Conservation (phyloP, 2,329 filamentous ascomycete genomes). For the Talaromyces sp. region DNA sequence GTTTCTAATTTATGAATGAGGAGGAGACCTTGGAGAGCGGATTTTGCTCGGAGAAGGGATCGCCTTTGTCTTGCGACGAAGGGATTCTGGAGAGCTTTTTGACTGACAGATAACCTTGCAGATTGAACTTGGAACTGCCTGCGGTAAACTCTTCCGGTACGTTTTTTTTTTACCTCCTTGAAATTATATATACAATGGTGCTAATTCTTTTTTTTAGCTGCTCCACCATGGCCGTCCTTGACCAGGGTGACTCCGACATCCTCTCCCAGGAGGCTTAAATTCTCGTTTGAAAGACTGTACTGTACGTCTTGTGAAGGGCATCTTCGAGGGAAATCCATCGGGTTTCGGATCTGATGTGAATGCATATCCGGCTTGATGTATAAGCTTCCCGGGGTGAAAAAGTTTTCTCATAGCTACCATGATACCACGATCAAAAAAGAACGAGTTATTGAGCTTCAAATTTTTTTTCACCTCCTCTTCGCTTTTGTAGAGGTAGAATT, state of each 20-base stretch:
- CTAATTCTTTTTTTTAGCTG: constrained; percentile 41
- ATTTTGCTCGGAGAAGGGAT: constrained; percentile 16
- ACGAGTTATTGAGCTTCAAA: constrained; percentile 1
- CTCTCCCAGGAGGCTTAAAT: constrained; percentile 41
- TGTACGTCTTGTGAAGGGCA: neutral
- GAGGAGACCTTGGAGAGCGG: constrained; percentile 13
- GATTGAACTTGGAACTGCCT: constrained; percentile 97
- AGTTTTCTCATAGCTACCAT: neutral
- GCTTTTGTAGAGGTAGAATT: neutral
- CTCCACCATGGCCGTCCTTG: constrained; percentile 94
- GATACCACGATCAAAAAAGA: constrained; percentile 1
- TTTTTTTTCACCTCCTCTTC: neutral
- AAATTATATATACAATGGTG: neutral
- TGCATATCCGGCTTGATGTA: neutral
- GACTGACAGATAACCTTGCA: constrained; percentile 54
- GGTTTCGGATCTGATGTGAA: neutral
- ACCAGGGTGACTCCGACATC: constrained; percentile 98
- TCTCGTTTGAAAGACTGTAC: neutral
- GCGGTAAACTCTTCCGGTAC: constrained; percentile 91
- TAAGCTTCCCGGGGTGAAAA: neutral
- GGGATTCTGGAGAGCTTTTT: constrained; percentile 14
- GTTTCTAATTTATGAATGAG: constrained; percentile 24
- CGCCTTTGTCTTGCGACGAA: constrained; percentile 8
- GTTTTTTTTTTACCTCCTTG: neutral
- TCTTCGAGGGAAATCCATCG: neutral